Evolutionary conservation across 176 grass and related monocot genomes (phyloP), one percentile per base, ranked within the genome.

Genomic region (Triticum timopheevii): DNA sequence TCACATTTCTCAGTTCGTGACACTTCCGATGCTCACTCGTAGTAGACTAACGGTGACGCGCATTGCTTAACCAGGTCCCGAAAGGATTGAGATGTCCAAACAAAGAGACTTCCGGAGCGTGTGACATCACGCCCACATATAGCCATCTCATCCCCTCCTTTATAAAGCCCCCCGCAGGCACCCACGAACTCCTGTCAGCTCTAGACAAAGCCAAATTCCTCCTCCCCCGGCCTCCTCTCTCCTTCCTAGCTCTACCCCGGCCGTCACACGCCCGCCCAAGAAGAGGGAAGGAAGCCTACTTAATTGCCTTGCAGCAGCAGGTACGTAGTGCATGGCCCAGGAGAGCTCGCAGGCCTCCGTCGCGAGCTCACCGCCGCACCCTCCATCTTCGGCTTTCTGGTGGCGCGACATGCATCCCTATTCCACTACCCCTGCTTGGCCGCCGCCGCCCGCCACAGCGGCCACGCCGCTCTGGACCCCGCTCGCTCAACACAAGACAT

Each of bases 291-390:
- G 1, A 19, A 62, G 64, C 45, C 76, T 22, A 28, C 25, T 25
- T 69, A 13, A 12, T 25, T 69, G 8, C 6, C 19, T 20, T 61
- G 47, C 80, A 22, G 44, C 45, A 42, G 79, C 31, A 56, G 23
- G 58, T 10, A 23, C 62, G 67, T 16, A n/a, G 86, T 66, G 78
- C 83, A 94, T 97, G 95, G 89, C 93, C 64, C 91, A 88, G 88
- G 95, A 97, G 84, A 77, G 91, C 74, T 95, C 91, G 13, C 92
- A 97, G 78, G 85, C 92, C 73, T 92, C 95, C 72, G 90, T 94
- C 28, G 87, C 92, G 15, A 97, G 93, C 87, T 93, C 95, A 3
- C 90, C 69, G 7, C 83, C 85, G 11, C 88, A 67, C 23, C 80
- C 69, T 19, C 44, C 71, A 2, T 42, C 80, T 7, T 82, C 84